Percentiles rank a stretch among this genome's conserved stretches.
These are phyloP conservation scores for Prunus salicina DNA, from an alignment of 306 rosid species.

Conservation along the genomic window DNA sequence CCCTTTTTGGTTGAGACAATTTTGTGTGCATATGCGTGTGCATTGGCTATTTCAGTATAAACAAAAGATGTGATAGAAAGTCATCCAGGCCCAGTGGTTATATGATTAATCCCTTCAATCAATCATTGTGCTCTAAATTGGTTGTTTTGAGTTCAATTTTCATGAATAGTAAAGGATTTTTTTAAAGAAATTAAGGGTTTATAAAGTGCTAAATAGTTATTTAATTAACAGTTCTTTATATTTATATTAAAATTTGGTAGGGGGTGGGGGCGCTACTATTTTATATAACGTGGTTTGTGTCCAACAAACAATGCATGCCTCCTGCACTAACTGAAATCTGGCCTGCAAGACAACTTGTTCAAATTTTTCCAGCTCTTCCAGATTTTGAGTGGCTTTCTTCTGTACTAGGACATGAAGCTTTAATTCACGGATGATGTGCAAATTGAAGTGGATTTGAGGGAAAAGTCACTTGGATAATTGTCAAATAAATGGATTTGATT, in stretches of 20 bases:
- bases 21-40: not conserved
- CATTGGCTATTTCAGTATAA: not conserved
- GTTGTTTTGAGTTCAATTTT: not conserved
- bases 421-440: not conserved
- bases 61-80: not conserved
- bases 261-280: not conserved
- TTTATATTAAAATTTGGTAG: no score
- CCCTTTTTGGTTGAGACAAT: not conserved
- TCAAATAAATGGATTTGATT: not conserved
- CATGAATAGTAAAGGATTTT: no score
- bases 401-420: not conserved
- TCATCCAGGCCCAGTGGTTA: not conserved
- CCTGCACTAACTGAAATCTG: not conserved
- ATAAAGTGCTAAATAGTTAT: not conserved
- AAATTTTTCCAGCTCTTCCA: not conserved
- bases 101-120: not conserved
- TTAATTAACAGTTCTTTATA: not conserved
- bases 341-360: not conserved
- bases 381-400: not conserved
- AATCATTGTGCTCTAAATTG: not conserved
- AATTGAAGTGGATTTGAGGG: not conserved
- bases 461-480: not conserved
- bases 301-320: not conserved
- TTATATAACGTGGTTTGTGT: not conserved
- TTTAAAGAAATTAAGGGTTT: not conserved